Base-by-base conservation (phyloP, 192 early-diverging fungal species). In the Globomyces pollinis-pini region DNA sequence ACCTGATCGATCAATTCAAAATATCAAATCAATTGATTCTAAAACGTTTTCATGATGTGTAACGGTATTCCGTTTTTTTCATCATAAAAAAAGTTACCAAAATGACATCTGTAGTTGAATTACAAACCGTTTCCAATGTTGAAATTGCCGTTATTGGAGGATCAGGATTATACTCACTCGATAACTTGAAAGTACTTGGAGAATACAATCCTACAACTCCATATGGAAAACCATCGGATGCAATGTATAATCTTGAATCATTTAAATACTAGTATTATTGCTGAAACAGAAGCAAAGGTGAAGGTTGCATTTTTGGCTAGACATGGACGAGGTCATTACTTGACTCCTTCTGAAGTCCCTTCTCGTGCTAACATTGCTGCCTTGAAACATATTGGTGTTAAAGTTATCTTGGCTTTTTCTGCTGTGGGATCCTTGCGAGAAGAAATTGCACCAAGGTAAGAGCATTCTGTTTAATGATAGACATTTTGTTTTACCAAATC, bases 301-400 rank as follows among this genome's bases (percentile, higher is more conserved):
- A 85, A 91, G 64, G 79, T 99, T 59, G 96, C 94, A 11, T 99
- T 99, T 71, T 81, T 99, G 34, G 90, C 96, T 26, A 85, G 96
- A 30, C 96, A 99, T 68, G 96, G 96, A 29, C 79, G 82, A 38
- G 84, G 88, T 30, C 96, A 99, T 77, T 68, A 64, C 54, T 60
- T 74, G 21, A 71, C 58, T 38, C 69, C 69, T 20, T 54, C 69
- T 20, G 88, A 96, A 72, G 91, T 99, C 24, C 95, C 95, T 52
- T 79, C 82, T 33, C 86, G 86, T 30, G 94, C 96, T 74, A 99
- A 99, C 76, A 96, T 99, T 66, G 96, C 96, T 5, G 94, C 93
- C 12, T 76, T 99, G 38, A 99, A 98, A 79, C 82, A 84, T 20
- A 59, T 99, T 15, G 94, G 96, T 60, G 91, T 91, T 20, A 78